phyloP scores from a whole-genome alignment of 768 basidiomycete species.

The Auriscalpium microsporum region DNA sequence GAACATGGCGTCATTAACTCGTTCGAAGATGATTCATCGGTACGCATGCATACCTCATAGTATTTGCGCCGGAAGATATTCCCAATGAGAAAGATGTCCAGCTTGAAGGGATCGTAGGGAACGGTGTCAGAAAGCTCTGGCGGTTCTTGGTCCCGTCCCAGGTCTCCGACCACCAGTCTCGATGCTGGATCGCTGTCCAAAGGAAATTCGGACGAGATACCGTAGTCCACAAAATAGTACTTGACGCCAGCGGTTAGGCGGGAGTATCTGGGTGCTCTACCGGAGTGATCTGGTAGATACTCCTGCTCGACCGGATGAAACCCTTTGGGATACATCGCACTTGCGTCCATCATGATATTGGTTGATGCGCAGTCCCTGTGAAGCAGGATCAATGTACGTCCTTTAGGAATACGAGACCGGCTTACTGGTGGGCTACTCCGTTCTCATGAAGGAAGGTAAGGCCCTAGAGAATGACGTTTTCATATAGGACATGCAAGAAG shows the following conservation, averaged over 20 bases:
- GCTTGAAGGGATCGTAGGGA: constrained; percentile 1
- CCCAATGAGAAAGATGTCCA: constrained; percentile 3
- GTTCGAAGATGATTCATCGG: too few species aligned
- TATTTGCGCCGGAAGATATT: neutral
- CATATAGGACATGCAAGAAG: too few species aligned
- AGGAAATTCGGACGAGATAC: neutral
- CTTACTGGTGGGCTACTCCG: constrained; percentile 13
- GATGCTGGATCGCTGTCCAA: neutral
- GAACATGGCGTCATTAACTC: too few species aligned
- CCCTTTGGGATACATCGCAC: neutral
- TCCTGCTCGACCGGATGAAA: neutral
- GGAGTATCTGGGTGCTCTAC: neutral
- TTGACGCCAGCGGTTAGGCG: neutral
- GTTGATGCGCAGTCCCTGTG: constrained; percentile 1
- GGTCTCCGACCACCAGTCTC: neutral
- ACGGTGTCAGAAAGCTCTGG: neutral
- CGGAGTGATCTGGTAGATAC: neutral
- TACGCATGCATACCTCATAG: too few species aligned
- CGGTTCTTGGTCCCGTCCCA: neutral
- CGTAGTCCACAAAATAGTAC: neutral
- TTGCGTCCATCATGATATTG: constrained; percentile 12
- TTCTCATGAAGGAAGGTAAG: constrained; percentile 11
- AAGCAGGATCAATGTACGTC: neutral
- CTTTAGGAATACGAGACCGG: neutral
- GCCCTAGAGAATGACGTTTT: constrained; percentile 1